phyloP scores from a whole-genome alignment of 495 filamentous ascomycete genomes.

The Mycothermus thermophilus region DNA sequence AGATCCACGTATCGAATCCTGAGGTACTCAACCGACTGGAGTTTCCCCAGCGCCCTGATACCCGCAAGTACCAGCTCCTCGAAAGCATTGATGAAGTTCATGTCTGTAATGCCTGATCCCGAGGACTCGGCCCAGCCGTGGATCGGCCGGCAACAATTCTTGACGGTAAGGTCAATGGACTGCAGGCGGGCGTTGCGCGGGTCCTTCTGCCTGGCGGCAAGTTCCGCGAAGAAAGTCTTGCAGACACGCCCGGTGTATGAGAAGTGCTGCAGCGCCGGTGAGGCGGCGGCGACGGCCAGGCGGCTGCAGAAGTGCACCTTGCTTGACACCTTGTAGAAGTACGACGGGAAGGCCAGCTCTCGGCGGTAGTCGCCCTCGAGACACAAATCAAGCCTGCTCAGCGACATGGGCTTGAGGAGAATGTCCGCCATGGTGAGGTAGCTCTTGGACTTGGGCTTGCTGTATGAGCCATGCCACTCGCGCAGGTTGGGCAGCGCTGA shows the following conservation, averaged over 20 bases:
- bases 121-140: constrained; percentile 37
- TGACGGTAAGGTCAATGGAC: constrained; percentile 54
- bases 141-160: constrained; percentile 50
- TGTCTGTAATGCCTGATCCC: constrained; percentile 50
- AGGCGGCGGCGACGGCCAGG: constrained; percentile 38
- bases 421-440: constrained; percentile 51
- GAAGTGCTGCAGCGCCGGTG: constrained; percentile 46
- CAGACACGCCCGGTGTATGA: constrained; percentile 56
- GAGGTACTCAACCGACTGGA: constrained; percentile 41
- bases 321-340: constrained; percentile 39
- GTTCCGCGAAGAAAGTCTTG: constrained; percentile 40
- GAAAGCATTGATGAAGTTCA: constrained; percentile 52
- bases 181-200: constrained; percentile 36
- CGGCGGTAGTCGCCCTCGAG: constrained; percentile 54
- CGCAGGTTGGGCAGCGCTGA: constrained; percentile 47
- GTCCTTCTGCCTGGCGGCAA: constrained; percentile 27
- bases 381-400: constrained; percentile 49
- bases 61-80: constrained; percentile 47
- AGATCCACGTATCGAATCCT: constrained; percentile 61
- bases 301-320: constrained; percentile 44
- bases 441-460: constrained; percentile 52
- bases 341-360: constrained; percentile 38
- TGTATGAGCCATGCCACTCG: constrained; percentile 61
- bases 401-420: constrained; percentile 35
- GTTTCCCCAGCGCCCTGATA: constrained; percentile 40